These are phyloP conservation scores for Giardia muris DNA, from an alignment of 208 protist species.

Conservation along the genomic window DNA sequence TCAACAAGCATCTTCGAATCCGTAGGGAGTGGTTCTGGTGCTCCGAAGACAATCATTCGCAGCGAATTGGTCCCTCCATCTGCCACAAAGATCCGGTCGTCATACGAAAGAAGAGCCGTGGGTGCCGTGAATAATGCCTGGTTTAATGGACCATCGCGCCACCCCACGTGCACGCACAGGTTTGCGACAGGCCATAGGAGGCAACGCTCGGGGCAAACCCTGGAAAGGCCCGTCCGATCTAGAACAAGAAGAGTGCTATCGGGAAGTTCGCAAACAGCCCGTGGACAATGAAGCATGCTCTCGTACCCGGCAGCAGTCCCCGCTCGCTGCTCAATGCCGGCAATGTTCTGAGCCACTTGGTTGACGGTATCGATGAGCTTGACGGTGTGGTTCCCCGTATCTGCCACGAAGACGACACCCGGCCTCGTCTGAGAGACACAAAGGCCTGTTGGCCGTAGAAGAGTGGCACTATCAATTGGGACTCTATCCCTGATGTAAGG, in stretches of 20 bases:
- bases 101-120: neutral
- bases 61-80: neutral
- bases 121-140: neutral
- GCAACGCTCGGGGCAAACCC: neutral
- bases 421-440: neutral
- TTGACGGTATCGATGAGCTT: neutral
- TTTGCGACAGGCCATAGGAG: neutral
- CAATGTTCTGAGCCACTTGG: neutral
- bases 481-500: neutral
- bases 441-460: neutral
- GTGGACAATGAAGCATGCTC: neutral
- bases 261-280: neutral
- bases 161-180: neutral
- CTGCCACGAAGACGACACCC: neutral
- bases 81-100: neutral
- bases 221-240: neutral
- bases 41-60: neutral
- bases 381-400: neutral
- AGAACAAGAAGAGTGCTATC: neutral
- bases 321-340: neutral
- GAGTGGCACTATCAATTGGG: neutral
- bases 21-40: neutral
- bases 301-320: neutral
- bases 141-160: neutral
- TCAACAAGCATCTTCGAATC: too few species aligned